Evolutionary conservation across 2,329 filamentous ascomycete species (phyloP).

Genomic region (Coniochaeta sp.): DNA sequence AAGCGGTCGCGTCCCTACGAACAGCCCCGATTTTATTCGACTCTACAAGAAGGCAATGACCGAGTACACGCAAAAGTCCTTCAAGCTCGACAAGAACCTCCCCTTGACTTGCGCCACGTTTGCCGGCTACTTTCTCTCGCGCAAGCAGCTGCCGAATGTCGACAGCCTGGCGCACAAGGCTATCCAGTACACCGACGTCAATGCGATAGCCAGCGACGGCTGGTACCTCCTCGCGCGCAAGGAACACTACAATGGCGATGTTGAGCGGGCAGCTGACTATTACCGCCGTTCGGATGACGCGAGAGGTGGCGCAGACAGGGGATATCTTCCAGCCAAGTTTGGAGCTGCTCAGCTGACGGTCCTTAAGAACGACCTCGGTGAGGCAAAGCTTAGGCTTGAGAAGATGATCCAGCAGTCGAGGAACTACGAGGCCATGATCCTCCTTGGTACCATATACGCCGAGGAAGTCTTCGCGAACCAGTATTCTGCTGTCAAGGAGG

Average conservation of each 20-base stretch:
- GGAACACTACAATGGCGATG: slow-evolving; percentile 75
- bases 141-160: slow-evolving; percentile 73
- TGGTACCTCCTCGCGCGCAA: slow-evolving; percentile 94
- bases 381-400: slow-evolving; percentile 87
- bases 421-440: slow-evolving; percentile 79
- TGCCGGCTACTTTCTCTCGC: slow-evolving; percentile 79
- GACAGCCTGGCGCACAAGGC: slow-evolving; percentile 85
- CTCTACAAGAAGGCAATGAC: slow-evolving; percentile 93
- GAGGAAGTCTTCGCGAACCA: slow-evolving; percentile 87
- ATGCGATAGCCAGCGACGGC: slow-evolving; percentile 92
- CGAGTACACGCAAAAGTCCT: slow-evolving; percentile 86
- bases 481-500: slow-evolving; percentile 66
- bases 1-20: slow-evolving; percentile 74
- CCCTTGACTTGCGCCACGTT: slow-evolving; percentile 88
- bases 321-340: slow-evolving; percentile 91
- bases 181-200: slow-evolving; percentile 92
- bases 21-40: slow-evolving; percentile 75
- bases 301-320: slow-evolving; percentile 81
- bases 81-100: slow-evolving; percentile 86
- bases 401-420: slow-evolving; percentile 87
- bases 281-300: slow-evolving; percentile 90
- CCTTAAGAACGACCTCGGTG: slow-evolving; percentile 74
- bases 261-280: slow-evolving; percentile 70
- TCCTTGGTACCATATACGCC: slow-evolving; percentile 86
- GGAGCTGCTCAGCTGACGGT: slow-evolving; percentile 87